Percentiles rank a stretch among this genome's conserved stretches.
phyloP scores from a whole-genome alignment of 73 alveolate species.

The Tetrahymena elliotti region DNA sequence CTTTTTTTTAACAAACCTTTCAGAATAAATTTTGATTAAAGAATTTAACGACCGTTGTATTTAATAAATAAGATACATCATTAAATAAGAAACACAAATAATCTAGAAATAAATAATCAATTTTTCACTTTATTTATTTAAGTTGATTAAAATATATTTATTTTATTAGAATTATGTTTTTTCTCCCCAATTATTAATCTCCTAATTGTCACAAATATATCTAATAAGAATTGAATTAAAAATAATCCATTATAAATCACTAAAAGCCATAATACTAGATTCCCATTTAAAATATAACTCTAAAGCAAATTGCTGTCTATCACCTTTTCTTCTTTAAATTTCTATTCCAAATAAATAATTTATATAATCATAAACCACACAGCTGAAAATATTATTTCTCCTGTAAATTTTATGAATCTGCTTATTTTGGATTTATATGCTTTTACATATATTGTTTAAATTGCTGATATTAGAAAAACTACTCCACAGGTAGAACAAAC shows the following conservation, averaged over 20 bases:
- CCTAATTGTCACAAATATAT: no score
- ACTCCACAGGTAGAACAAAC: not conserved
- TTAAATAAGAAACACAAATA: no score
- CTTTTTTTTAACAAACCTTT: no score
- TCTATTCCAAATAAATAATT: not conserved
- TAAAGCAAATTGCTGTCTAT: not conserved
- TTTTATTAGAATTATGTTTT: no score
- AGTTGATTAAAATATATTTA: no score
- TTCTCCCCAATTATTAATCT: no score
- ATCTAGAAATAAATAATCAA: no score
- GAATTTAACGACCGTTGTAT: no score
- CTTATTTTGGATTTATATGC: not conserved
- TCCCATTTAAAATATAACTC: not conserved
- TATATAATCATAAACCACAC: not conserved
- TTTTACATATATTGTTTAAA: not conserved
- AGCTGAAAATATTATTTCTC: not conserved
- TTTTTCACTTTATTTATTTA: no score
- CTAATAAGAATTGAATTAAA: not conserved
- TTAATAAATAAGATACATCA: no score
- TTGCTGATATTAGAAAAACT: not conserved
- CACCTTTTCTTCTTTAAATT: not conserved
- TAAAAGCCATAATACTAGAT: not conserved
- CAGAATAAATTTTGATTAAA: no score
- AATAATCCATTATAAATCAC: not conserved
- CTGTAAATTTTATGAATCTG: not conserved